phyloP scores from a whole-genome alignment of 2,329 filamentous ascomycete genomes.

The Beauveria pseudobassiana region DNA sequence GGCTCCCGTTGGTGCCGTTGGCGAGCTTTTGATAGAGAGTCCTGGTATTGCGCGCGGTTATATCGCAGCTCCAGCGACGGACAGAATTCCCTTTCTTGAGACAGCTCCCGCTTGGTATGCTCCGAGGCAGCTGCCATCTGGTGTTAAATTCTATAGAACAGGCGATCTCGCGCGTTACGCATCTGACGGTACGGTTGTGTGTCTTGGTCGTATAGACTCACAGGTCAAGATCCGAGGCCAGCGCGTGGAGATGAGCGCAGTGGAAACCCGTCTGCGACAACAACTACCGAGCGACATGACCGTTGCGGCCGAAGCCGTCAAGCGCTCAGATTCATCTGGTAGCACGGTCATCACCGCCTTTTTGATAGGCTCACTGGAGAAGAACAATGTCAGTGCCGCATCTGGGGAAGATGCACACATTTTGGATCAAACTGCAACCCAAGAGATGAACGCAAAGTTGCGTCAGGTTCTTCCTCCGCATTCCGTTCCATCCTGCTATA shows the following conservation, averaged over 20 bases:
- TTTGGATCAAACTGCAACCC: background rate
- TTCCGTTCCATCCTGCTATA: conserved; percentile 4
- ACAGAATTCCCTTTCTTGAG: background rate
- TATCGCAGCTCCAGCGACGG: conserved; percentile 8
- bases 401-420: background rate
- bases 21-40: conserved; percentile 17
- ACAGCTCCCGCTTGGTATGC: background rate
- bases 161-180: conserved; percentile 40
- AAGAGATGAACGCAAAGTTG: background rate
- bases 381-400: background rate
- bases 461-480: conserved; percentile 1
- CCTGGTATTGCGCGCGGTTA: conserved; percentile 15
- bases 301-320: background rate
- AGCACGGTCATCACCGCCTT: background rate
- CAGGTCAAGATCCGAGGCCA: conserved; percentile 55
- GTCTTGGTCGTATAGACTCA: conserved; percentile 46
- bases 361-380: background rate
- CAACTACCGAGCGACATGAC: background rate
- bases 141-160: conserved; percentile 33
- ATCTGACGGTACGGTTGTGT: conserved; percentile 33
- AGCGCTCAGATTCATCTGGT: background rate
- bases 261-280: conserved; percentile 9
- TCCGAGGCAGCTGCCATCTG: background rate
- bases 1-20: conserved; percentile 13
- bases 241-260: conserved; percentile 40